These are phyloP conservation scores for Coprinopsis cinerea DNA, from an alignment of 768 basidiomycete species.

Conservation along the genomic window DNA sequence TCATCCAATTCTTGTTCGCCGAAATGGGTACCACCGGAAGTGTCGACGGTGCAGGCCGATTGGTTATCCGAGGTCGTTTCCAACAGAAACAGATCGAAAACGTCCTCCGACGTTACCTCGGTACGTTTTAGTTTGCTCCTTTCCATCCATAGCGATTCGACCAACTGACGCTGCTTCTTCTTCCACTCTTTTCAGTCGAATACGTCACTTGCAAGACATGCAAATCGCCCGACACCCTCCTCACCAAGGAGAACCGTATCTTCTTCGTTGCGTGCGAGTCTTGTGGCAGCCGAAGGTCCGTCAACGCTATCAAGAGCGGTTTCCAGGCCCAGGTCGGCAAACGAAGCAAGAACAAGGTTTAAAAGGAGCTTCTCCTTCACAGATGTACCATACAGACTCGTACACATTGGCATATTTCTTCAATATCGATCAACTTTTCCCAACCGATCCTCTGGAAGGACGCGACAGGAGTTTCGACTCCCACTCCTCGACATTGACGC, in stretches of 20 bases:
- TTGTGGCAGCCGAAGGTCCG: slow-evolving; percentile 85
- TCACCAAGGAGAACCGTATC: slow-evolving; percentile 97
- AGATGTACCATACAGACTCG: too few species aligned
- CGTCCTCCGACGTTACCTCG: slow-evolving; percentile 92
- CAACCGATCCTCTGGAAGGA: too few species aligned
- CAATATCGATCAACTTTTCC: too few species aligned
- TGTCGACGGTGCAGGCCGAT: slow-evolving; percentile 84
- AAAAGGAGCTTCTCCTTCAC: too few species aligned
- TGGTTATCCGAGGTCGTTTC: slow-evolving; percentile 97
- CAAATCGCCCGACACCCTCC: slow-evolving; percentile 95
- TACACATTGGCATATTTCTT: too few species aligned
- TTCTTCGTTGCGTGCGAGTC: slow-evolving; percentile 96
- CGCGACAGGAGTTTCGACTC: too few species aligned
- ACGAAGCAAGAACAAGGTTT: slow-evolving; percentile 68
- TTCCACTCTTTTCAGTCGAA: slow-evolving; percentile 54
- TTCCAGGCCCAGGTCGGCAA: slow-evolving; percentile 95
- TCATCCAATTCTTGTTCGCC: slow-evolving; percentile 93
- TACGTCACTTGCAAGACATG: slow-evolving; percentile 99
- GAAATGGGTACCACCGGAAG: slow-evolving; percentile 98
- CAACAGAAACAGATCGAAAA: slow-evolving; percentile 99
- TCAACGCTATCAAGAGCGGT: slow-evolving; percentile 96
- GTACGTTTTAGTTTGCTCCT: slow-evolving; percentile 38
- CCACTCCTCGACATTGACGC: too few species aligned
- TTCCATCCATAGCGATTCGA: not conserved
- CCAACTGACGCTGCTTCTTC: not conserved